Evolutionary conservation across 176 grass and related monocot genomes (phyloP), one percentile per base, ranked within the genome.

Genomic region (Oryza officinalis): DNA sequence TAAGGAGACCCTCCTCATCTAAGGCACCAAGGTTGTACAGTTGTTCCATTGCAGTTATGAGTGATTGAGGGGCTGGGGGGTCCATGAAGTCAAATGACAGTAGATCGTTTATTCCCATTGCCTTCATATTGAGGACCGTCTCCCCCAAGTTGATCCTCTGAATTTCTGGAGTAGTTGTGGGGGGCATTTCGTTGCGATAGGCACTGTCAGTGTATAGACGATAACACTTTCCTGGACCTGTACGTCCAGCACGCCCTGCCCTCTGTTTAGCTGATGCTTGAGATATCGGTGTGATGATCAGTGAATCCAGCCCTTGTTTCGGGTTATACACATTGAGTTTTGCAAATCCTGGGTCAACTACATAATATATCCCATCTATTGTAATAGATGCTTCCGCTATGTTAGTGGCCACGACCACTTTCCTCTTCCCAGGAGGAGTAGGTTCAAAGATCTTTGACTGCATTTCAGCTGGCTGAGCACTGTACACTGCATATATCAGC

Each of bases 81-180:
- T 94, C 95, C 95, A 97, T 97, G 85, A 97, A 97, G 83, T 97
- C 92, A 47, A 97, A 97, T 3, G 90, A 97, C 54, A 97, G 82
- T 52, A 97, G 78, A 75, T 97, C 92, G 72, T 97, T 97, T 72
- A 91, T 91, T 57, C 89, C 92, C 89, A 91, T 94, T 63, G 92
- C 89, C 79, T 94, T 94, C 92, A 94, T 94, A 77, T 74, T 94
- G 47, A 94, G 86, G 50, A 85, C 87, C 1, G 64, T 91, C 60
- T 52, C 30, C 27, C 89, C 92, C 50, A 94, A 78, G 40, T 94
- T 94, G 40, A 49, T 85, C 69, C 91, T 82, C 81, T 93, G 88
- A 63, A 93, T 93, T 87, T 93, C 91, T 25, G 88, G 88, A 85
- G 33, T 82, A 9, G 85, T 79, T 5, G 91, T 90, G 1, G 91